Evolutionary conservation across 768 basidiomycete genomes (phyloP).

Genomic region (Amanita jacksonii): DNA sequence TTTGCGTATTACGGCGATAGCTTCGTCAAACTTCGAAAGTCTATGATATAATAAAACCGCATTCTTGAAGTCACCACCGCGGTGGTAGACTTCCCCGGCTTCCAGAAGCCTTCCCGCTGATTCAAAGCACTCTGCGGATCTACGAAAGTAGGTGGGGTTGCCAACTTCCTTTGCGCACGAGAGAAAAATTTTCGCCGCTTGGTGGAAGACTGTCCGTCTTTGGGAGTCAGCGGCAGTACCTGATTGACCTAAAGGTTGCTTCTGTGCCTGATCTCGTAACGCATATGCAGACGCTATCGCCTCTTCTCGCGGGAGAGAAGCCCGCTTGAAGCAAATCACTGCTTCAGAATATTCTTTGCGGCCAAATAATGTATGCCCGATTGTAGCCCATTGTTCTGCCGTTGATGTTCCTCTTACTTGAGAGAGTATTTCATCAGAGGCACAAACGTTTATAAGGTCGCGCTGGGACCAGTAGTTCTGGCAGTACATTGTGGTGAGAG

Average conservation of each 20-base stretch:
- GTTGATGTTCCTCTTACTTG: slow-evolving; percentile 46
- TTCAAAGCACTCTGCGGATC: slow-evolving; percentile 39
- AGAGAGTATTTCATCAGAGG: slow-evolving; percentile 38
- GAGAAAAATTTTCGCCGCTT: slow-evolving; percentile 42
- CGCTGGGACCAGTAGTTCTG: slow-evolving; percentile 45
- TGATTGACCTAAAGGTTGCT: slow-evolving; percentile 14
- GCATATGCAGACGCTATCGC: slow-evolving; percentile 42
- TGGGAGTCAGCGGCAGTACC: slow-evolving; percentile 6
- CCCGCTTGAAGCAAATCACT: slow-evolving; percentile 23
- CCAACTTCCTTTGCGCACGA: slow-evolving; percentile 21
- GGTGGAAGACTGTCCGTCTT: no score
- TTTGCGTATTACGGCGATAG: slow-evolving; percentile 32
- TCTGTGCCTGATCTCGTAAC: slow-evolving; percentile 40
- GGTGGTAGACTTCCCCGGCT: slow-evolving; percentile 36
- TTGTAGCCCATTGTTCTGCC: slow-evolving; percentile 26
- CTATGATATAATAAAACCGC: slow-evolving; percentile 43
- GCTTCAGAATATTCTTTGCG: slow-evolving; percentile 36
- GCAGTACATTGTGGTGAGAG: neutral
- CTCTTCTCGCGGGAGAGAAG: slow-evolving; percentile 30
- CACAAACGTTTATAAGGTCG: slow-evolving; percentile 37
- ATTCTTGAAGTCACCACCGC: slow-evolving; percentile 31
- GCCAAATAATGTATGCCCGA: slow-evolving; percentile 27
- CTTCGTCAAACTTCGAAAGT: slow-evolving; percentile 42
- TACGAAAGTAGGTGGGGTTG: slow-evolving; percentile 30
- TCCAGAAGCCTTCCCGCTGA: slow-evolving; percentile 25